Evolutionary conservation across 495 filamentous ascomycete genomes (phyloP), one percentile per base, ranked within the genome.

Genomic region (Aspergillus cristatus): DNA sequence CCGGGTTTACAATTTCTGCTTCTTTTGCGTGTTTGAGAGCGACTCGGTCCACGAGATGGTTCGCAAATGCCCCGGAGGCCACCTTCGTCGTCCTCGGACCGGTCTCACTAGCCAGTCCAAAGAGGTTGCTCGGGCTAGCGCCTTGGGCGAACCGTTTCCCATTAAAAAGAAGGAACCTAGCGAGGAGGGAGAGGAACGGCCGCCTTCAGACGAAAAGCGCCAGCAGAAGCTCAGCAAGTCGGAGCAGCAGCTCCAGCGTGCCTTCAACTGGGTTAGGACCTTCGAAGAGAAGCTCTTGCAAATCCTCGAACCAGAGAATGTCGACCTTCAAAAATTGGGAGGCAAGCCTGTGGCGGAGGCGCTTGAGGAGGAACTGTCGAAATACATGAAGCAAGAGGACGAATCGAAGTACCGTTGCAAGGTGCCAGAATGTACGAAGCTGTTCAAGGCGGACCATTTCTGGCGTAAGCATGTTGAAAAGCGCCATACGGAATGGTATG

Each of bases 381-480:
- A 94, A 54, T 81, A 79, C 42, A 84, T 96, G 41, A 96, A 94
- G 67, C 89, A 95, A 58, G 93, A 97, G 57, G 93, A 97, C 47
- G 88, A 95, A 50, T 79, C 84, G 41, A 96, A 95, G 53, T 99
- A 79, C 68, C 76, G 93, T 43, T 99, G 91, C 77, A 94, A 87
- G 57, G 86, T 95, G 14, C 87, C 87, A 2, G 85, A 94, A 25
- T 99, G 91, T 58, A 79, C 84, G 0, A 99, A 99, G 58, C 71
- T 97, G 14, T 99, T 99, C 76, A 96, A 96, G 59, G 93, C 89
- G 22, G 82, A 94, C 5, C 72, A 81, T 43, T 99, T 97, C 58
- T 99, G 91, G 91, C 79, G 78, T 46, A 99, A 99, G 66, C 91
- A 99, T 49, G 76, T 97, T 14, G 93, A 96, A 57, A 98, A 98